Evolutionary conservation across 768 basidiomycete genomes (phyloP), one percentile per base, ranked within the genome.

Genomic region (Trametes coccinea): DNA sequence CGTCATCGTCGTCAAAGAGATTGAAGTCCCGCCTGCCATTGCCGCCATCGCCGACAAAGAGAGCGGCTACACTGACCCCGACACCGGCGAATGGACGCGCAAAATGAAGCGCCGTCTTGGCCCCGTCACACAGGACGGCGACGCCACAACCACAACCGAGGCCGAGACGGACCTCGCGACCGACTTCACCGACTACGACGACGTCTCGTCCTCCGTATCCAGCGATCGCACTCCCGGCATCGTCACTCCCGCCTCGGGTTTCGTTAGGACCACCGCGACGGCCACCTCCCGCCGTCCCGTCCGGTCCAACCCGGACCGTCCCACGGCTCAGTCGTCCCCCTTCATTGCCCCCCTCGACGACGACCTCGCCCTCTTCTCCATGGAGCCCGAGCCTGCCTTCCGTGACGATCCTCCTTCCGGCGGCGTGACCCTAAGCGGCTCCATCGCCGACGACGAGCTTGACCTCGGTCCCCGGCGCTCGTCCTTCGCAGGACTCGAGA

Each of bases 1-100:
- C 29, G 93, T 97, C 58, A 86, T 95, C 50, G 85, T 97, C 31
- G 89, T 95, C 14, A 93, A 92, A 75, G 92, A 95, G 70, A 85
- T 96, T 31, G 89, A 90, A 67, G 85, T 94, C 0, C 87, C 88
- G 0, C 81, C 80, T 0, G 79, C 76, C 10, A 75, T 88, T 66
- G 72, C 70, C 5, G 69, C 64, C 14, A 49, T 75, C n/a, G 74
- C 72, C 0, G 76, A 76, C 59, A 69, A 68, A 41, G 59, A 45
- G 74, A 72, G 27, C 63, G 78, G 34, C 73, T 79, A 57, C 72
- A 69, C 70, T 45, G 69, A 72, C 65, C 69, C 62, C 56, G 74
- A 74, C 76, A 68, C 70, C 17, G 70, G 67, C 53, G 73, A 73
- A 64, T 75, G 72, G 67, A 73, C 75, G 57, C 58, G 68, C 50